phyloP scores from a whole-genome alignment of 768 basidiomycete species.

The Tephrocybe sp. region DNA sequence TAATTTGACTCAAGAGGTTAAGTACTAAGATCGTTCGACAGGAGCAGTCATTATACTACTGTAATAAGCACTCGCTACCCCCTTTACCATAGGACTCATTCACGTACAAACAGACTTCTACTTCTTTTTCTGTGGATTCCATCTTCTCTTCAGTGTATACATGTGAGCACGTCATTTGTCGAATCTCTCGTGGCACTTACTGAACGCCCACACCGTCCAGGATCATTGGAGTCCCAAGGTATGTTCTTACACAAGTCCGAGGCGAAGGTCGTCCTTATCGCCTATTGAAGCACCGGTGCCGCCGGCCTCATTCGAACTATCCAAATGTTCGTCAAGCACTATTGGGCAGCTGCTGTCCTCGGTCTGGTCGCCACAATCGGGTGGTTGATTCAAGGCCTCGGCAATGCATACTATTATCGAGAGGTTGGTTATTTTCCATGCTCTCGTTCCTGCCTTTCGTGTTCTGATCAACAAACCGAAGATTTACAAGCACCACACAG shows the following conservation, averaged over 20 bases:
- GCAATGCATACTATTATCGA: constrained; percentile 79
- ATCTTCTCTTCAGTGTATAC: constrained; percentile 90
- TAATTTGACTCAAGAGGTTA: too few species aligned
- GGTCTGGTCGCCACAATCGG: constrained; percentile 80
- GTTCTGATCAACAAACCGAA: constrained; percentile 26
- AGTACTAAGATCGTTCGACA: constrained; percentile 33
- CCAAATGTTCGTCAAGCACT: constrained; percentile 67
- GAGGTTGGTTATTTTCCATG: constrained; percentile 48
- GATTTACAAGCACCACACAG: constrained; percentile 78
- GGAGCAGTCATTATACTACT: constrained; percentile 95
- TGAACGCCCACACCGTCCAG: constrained; percentile 41
- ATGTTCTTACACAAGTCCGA: constrained; percentile 33
- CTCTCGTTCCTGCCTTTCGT: constrained; percentile 10
- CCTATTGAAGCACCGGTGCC: constrained; percentile 72
- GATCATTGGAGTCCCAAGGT: constrained; percentile 93
- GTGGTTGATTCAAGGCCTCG: constrained; percentile 85
- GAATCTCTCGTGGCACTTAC: constrained; percentile 24
- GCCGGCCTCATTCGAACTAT: constrained; percentile 95
- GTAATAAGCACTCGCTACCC: constrained; percentile 46
- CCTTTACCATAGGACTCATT: constrained; percentile 21
- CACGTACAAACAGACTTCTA: constrained; percentile 71
- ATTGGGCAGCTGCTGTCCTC: constrained; percentile 80
- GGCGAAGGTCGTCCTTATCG: constrained; percentile 27
- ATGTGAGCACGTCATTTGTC: constrained; percentile 54
- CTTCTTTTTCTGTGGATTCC: constrained; percentile 96